Evolutionary conservation across 768 basidiomycete genomes (phyloP).

Genomic region (Rhodotorula babjevae): DNA sequence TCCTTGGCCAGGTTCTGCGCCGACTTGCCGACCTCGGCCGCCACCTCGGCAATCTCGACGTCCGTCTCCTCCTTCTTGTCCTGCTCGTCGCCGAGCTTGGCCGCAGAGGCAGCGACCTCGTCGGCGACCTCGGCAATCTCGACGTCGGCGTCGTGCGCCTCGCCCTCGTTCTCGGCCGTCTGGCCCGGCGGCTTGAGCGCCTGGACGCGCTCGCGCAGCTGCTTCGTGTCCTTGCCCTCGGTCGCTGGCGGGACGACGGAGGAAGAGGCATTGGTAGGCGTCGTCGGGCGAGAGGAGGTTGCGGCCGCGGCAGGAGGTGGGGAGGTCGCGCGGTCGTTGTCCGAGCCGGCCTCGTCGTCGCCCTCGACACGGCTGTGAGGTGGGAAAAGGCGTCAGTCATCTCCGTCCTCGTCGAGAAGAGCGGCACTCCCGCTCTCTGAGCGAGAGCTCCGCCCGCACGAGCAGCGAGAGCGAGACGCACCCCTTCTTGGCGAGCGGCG

Average conservation of each 20-base stretch:
- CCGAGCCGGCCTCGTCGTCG: background rate
- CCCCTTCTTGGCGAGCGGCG: conserved; percentile 37
- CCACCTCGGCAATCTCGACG: conserved; percentile 28
- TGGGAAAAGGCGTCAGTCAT: no score
- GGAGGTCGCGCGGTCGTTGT: background rate
- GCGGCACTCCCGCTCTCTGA: no score
- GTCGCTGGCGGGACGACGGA: background rate
- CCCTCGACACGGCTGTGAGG: conserved; percentile 12
- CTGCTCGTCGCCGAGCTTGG: conserved; percentile 14
- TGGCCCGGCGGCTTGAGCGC: conserved; percentile 24
- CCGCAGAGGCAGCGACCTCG: conserved; percentile 15
- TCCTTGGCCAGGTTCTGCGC: conserved; percentile 7
- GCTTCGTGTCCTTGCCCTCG: conserved; percentile 36
- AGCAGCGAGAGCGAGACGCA: background rate
- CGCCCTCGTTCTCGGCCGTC: background rate
- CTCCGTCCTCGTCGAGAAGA: no score
- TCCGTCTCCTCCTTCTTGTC: conserved; percentile 16
- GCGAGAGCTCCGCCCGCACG: no score
- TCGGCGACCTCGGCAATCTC: conserved; percentile 21
- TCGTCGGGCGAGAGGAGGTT: conserved; percentile 1
- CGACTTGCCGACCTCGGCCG: conserved; percentile 29
- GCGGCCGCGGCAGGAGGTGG: background rate
- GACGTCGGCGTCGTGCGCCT: background rate
- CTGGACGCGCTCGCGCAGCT: conserved; percentile 35
- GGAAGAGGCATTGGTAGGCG: background rate